These are phyloP conservation scores for Jamesozyma rosinii DNA, from an alignment of 805 yeast genomes.

Conservation along the genomic window DNA sequence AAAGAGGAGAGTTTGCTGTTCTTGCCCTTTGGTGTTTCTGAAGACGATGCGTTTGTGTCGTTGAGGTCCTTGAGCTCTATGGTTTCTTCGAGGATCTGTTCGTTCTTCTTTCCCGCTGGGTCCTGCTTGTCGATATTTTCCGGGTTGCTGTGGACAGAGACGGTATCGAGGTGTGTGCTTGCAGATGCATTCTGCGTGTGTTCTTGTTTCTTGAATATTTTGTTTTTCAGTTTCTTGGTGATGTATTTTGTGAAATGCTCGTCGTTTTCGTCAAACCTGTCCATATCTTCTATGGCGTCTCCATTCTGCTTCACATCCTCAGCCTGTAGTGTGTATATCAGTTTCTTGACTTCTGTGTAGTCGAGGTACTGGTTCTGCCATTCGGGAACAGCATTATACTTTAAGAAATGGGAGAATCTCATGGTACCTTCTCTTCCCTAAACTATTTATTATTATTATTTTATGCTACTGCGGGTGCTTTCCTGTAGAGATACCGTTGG, in stretches of 20 bases:
- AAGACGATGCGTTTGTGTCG: neutral
- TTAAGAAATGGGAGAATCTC: constrained; percentile 64
- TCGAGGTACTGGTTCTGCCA: constrained; percentile 81
- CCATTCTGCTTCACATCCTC: constrained; percentile 19
- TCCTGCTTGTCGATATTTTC: neutral
- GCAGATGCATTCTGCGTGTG: neutral
- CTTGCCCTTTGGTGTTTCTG: neutral
- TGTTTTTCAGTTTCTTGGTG: constrained; percentile 11
- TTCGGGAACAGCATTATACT: constrained; percentile 68
- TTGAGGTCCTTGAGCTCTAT: constrained; percentile 21
- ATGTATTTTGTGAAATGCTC: constrained; percentile 2
- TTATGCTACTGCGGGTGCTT: no score
- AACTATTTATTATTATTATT: no score
- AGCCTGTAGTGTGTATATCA: constrained; percentile 46
- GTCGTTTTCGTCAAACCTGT: constrained; percentile 1
- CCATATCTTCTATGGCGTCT: neutral
- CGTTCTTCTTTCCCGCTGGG: neutral
- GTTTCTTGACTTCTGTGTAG: constrained; percentile 49
- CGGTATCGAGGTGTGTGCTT: neutral
- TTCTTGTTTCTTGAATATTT: constrained; percentile 4
- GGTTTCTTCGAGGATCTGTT: constrained; percentile 11
- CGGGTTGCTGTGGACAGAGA: neutral
- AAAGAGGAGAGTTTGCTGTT: constrained; percentile 1
- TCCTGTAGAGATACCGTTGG: no score
- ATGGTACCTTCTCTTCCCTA: no score